Conservation (phyloP, 1,139 yeast species). For the Suhomyces bolitotheri region DNA sequence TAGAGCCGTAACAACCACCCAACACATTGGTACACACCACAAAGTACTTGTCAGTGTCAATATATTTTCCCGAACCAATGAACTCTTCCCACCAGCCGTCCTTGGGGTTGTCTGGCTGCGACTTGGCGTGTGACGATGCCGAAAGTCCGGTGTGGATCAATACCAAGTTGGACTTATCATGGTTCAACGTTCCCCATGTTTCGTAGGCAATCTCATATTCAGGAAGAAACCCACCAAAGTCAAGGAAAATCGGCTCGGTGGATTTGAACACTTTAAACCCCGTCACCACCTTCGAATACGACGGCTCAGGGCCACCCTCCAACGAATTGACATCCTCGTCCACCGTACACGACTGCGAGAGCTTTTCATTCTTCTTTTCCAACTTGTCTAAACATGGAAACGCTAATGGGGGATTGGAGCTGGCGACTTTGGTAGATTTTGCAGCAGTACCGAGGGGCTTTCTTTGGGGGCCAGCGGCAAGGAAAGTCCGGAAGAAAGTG, state of each 20-base stretch:
- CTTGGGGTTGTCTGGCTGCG: conserved; percentile 66
- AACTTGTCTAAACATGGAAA: conserved; percentile 86
- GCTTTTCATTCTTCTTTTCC: conserved; percentile 56
- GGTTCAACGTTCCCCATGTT: conserved; percentile 60
- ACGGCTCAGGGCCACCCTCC: conserved; percentile 83
- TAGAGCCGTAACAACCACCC: conserved; percentile 94
- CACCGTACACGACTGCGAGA: conserved; percentile 28
- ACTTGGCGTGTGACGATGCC: conserved; percentile 93
- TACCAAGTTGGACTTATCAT: conserved; percentile 64
- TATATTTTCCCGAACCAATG: conserved; percentile 77
- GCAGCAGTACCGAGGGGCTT: conserved; percentile 1
- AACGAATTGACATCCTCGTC: conserved; percentile 40
- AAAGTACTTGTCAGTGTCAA: conserved; percentile 80
- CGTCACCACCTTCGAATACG: conserved; percentile 67
- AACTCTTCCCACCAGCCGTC: conserved; percentile 97
- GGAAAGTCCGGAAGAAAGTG: not conserved
- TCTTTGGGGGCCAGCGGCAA: not conserved
- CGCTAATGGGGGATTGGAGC: conserved; percentile 63
- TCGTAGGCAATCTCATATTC: conserved; percentile 84
- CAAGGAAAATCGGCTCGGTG: conserved; percentile 62
- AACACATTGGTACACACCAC: conserved; percentile 86
- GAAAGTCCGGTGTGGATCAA: conserved; percentile 88
- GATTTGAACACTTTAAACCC: conserved; percentile 66
- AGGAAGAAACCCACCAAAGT: conserved; percentile 78
- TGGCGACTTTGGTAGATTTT: conserved; percentile 10